phyloP scores from a whole-genome alignment of 1,284 basidiomycete genomes.

The Xerocomus alliaceus region DNA sequence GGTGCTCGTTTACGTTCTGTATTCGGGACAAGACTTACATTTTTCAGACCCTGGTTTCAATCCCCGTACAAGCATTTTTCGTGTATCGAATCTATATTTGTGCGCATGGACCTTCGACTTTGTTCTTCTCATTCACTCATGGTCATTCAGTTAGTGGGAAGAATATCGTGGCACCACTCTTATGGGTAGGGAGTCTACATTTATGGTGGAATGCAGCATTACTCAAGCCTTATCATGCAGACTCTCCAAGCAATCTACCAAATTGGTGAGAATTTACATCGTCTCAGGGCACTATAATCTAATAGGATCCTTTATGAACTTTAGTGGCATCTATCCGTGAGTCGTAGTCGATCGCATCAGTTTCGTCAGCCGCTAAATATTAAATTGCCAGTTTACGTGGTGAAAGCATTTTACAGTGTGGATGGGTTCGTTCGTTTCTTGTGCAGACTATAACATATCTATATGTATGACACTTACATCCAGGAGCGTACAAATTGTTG shows the following conservation, averaged over 20 bases:
- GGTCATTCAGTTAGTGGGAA: conserved; percentile 11
- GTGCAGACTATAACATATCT: background rate
- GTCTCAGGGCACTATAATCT: background rate
- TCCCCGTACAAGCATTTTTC: background rate
- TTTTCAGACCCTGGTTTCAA: background rate
- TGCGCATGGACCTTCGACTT: background rate
- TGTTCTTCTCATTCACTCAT: background rate
- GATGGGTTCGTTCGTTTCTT: conserved; percentile 11
- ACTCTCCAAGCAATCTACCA: background rate
- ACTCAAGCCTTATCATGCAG: background rate
- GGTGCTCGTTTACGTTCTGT: background rate
- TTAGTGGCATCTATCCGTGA: background rate
- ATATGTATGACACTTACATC: background rate
- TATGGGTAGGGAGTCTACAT: conserved; percentile 10
- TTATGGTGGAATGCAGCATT: background rate
- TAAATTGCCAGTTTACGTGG: conserved; percentile 6
- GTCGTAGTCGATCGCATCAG: background rate
- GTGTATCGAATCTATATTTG: background rate
- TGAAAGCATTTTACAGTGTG: background rate
- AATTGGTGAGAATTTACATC: conserved; percentile 8
- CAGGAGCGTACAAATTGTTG: background rate
- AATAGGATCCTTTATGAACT: background rate
- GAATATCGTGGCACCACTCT: background rate
- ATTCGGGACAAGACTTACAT: background rate
- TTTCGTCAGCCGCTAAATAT: background rate